phyloP scores from a whole-genome alignment of 176 grass and related monocot genomes.

The Secale cereale region DNA sequence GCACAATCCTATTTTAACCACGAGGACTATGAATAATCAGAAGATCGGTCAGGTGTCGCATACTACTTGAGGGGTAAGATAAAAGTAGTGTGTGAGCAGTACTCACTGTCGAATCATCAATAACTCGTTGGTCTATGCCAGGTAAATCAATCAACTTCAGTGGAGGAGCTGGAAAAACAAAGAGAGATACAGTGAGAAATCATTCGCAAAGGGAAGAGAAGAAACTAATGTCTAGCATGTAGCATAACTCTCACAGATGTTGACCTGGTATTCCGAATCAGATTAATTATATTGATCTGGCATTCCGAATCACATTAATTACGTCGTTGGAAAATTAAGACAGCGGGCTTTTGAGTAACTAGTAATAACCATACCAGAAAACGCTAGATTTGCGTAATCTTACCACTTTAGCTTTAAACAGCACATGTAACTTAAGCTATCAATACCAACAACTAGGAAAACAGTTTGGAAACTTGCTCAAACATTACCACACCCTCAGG shows the following conservation, averaged over 20 bases:
- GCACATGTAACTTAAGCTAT: slow-evolving; percentile 1
- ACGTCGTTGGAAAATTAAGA: not conserved
- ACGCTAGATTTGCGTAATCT: not conserved
- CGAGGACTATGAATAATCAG: not conserved
- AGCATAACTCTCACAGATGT: not conserved
- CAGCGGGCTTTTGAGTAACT: not conserved
- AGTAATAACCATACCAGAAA: not conserved
- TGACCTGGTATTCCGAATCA: not conserved
- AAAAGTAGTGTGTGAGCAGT: not conserved
- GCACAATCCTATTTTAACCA: not conserved
- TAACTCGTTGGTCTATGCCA: slow-evolving; percentile 85
- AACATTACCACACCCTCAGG: not conserved
- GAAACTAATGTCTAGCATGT: not conserved
- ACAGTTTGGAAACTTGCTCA: not conserved
- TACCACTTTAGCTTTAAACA: not conserved
- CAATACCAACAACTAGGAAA: slow-evolving; percentile 3
- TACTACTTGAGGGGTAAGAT: not conserved
- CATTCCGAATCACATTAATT: not conserved
- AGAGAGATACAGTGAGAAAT: slow-evolving; percentile 14
- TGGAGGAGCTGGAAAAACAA: slow-evolving; percentile 71
- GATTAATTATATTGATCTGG: not conserved
- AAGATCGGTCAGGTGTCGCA: not conserved
- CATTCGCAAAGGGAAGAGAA: not conserved
- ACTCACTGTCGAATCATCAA: slow-evolving; percentile 86
- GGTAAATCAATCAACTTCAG: slow-evolving; percentile 98